Base-by-base conservation (phyloP, 1,284 basidiomycete species). In the Irpex sp. region DNA sequence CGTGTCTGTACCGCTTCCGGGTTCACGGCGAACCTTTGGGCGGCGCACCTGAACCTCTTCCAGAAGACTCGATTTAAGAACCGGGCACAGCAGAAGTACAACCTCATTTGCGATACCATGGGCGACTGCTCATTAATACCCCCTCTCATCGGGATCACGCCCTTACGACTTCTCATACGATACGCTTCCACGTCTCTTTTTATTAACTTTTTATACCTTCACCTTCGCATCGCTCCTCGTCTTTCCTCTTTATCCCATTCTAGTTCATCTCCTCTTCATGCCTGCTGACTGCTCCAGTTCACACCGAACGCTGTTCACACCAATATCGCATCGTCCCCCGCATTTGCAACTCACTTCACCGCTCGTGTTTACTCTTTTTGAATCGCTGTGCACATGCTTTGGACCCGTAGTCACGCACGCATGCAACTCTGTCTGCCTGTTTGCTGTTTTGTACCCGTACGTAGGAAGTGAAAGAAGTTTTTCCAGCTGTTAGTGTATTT, bases 1-100 rank as follows among this genome's bases (percentile, higher is more conserved):
- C 96, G 0, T 98, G 96, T 75, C 73, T 98, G 39, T 98, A 98
- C 76, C 86, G 96, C 59, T 83, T 98, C 76, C 82, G 91, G 36
- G 89, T 92, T 37, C 90, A 88, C 71, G 94, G 86, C 19, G 76
- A 78, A 64, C 75, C 70, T 37, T 64, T 74, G 8, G 69, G 68
- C 11, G 68, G 70, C 61, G 64, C 71, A 8, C 73, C 71, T n/a
- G 46, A 66, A n/a, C 71, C 70, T 7, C 66, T 70, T 49, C 68
- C 69, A n/a, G 70, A 71, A 43, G 71, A 69, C 26, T 60, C 61
- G 17, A 63, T 63, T n/a, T 66, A 62, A 57, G 51, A 39, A 19
- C 26, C 2, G 6, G 47, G 19, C n/a, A 33, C 51, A 39, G 37
- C 19, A 59, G 31, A 56, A 17, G 15, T 1, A 33, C 31, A 17